Conservation (phyloP, 2,329 filamentous ascomycete species). For the Penicillium sp. region DNA sequence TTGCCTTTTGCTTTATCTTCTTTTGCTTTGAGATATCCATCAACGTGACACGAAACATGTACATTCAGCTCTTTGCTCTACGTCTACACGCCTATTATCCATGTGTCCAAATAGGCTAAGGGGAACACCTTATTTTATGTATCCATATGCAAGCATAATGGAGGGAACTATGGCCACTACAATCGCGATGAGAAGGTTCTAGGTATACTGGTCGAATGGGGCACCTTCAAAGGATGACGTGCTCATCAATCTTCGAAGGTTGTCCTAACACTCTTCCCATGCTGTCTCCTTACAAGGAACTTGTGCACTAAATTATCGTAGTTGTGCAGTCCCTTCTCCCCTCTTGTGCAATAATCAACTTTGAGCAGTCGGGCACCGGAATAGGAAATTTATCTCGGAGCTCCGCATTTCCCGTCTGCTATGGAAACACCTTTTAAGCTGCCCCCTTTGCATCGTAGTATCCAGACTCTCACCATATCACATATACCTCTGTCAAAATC, state of each 20-base stretch:
- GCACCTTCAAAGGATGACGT: no score
- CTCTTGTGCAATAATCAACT: neutral
- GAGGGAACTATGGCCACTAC: neutral
- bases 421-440: neutral
- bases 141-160: neutral
- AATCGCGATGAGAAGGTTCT: no score
- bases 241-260: no score
- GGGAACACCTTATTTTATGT: neutral
- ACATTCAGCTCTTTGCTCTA: neutral
- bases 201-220: no score
- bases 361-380: neutral
- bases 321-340: neutral
- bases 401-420: neutral
- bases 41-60: neutral
- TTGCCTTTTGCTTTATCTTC: neutral
- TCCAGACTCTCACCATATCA: neutral
- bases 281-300: neutral
- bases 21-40: conserved; percentile 1
- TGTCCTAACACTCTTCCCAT: no score
- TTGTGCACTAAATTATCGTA: no score
- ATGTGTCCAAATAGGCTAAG: neutral
- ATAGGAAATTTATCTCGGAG: neutral
- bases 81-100: neutral
- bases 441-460: neutral
- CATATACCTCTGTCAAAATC: neutral